Evolutionary conservation across 441 rosid species (phyloP), one percentile per base, ranked within the genome.

Genomic region (Gossypium gossypioides): DNA sequence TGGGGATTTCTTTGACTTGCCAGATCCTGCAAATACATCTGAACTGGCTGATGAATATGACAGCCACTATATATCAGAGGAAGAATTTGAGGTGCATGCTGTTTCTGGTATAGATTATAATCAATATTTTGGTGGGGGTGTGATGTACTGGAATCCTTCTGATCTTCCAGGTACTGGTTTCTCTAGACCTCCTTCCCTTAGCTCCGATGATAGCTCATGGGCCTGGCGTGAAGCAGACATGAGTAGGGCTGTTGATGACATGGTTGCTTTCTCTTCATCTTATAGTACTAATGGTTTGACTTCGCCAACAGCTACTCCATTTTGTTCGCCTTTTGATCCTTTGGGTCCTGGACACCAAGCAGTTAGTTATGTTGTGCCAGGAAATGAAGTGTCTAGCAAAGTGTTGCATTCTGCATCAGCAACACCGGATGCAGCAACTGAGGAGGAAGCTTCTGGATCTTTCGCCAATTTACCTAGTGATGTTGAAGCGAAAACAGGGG

Each of bases 191-290:
- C 93, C 97, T 64, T 94, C 99, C 57, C 94, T 89, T 80, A 92
- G 99, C 83, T 94, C 99, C 80, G 99, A 94, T 83, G 99, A 94
- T 86, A 88, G 99, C 81, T 85, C 88, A 48, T 94, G 97, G 97
- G 91, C 99, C 80, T 88, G 93, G 94, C 96, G 78, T 81, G 99
- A 94, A 85, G 97, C 99, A 63, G 99, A 92, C 80, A 89, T 94
- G 86, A 94, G 85, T 79, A 89, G 97, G 76, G 80, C 96, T 55
- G 97, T 94, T 80, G 99, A 94, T 83, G 99, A 94, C 78, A 86
- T 94, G 99, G 97, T 92, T 84, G 96, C 97, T 16, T 89, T 89
- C 86, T 87, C 97, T 25, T 94, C 99, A 75, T 86, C 99, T 60
- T 95, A 95, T 76, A 89, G 91, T 77, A 86, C 97, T 74, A 95